phyloP scores from a whole-genome alignment of 371 early-diverging fungal genomes.

The Saksenaea oblongispora region DNA sequence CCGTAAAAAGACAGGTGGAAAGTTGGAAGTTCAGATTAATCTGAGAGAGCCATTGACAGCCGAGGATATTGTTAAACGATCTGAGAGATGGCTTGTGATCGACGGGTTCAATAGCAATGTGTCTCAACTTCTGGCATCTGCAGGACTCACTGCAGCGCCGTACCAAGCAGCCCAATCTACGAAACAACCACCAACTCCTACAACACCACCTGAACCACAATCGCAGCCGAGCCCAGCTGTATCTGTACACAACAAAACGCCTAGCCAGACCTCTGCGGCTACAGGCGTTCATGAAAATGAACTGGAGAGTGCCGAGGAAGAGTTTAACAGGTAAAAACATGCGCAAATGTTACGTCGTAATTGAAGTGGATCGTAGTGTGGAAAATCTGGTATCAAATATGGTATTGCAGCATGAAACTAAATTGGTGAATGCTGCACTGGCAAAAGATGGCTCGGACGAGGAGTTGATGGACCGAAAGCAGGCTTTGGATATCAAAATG shows the following conservation, averaged over 20 bases:
- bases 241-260: background rate
- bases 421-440: slow-evolving; percentile 49
- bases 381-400: slow-evolving; percentile 75
- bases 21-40: slow-evolving; percentile 67
- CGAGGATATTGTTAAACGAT: slow-evolving; percentile 60
- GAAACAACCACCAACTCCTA: slow-evolving; percentile 2
- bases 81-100: slow-evolving; percentile 74
- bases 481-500: slow-evolving; percentile 76
- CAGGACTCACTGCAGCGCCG: slow-evolving; percentile 26
- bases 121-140: slow-evolving; percentile 21
- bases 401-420: slow-evolving; percentile 78
- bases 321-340: slow-evolving; percentile 40
- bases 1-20: slow-evolving; percentile 71
- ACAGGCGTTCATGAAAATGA: slow-evolving; percentile 18
- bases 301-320: slow-evolving; percentile 54
- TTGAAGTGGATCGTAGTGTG: slow-evolving; percentile 44
- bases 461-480: slow-evolving; percentile 66
- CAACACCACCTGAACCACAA: slow-evolving; percentile 7
- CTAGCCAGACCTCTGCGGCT: background rate
- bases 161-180: slow-evolving; percentile 1
- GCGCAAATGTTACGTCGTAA: background rate
- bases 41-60: slow-evolving; percentile 67
- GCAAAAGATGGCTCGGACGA: slow-evolving; percentile 41
- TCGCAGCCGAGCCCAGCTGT: background rate
- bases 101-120: slow-evolving; percentile 50